Conservation (phyloP, 768 basidiomycete genomes). For the Termitomyces sp. region DNA sequence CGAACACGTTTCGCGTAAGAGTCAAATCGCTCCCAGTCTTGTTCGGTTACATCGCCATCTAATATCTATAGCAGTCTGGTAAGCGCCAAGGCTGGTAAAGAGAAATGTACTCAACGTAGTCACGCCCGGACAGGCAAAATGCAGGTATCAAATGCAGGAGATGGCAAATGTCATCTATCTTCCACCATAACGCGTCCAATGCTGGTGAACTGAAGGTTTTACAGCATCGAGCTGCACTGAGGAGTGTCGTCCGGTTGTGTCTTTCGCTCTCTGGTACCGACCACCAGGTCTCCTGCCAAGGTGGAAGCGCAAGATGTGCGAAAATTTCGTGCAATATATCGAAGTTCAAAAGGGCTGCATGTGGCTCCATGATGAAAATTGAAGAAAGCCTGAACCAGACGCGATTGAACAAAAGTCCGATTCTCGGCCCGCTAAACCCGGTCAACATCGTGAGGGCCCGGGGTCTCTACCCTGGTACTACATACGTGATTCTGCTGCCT, state of each 20-base stretch:
- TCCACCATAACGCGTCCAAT: conserved; percentile 13
- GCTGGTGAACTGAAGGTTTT: conserved; percentile 7
- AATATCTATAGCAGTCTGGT: conserved; percentile 3
- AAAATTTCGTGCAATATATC: conserved; percentile 13
- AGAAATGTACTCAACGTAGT: neutral
- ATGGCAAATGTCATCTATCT: conserved; percentile 5
- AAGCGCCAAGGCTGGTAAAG: neutral
- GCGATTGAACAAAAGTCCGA: too few species aligned
- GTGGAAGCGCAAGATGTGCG: conserved; percentile 1
- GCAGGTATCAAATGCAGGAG: conserved; percentile 9
- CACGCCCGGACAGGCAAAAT: neutral
- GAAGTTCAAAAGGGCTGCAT: conserved; percentile 1
- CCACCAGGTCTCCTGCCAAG: neutral
- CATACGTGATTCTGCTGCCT: too few species aligned
- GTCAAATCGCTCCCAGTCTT: conserved; percentile 6
- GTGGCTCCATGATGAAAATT: neutral
- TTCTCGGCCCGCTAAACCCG: too few species aligned
- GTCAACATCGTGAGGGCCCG: too few species aligned
- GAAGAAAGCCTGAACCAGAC: neutral
- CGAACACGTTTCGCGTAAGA: conserved; percentile 11
- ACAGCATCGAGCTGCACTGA: conserved; percentile 8
- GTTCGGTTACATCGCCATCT: conserved; percentile 3
- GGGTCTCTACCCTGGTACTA: too few species aligned
- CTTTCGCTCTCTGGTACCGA: neutral
- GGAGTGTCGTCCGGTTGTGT: neutral